Percentiles rank a stretch among this genome's conserved stretches.
Conservation (phyloP, 2,329 filamentous ascomycete genomes). For the Diaporthe vaccinii region DNA sequence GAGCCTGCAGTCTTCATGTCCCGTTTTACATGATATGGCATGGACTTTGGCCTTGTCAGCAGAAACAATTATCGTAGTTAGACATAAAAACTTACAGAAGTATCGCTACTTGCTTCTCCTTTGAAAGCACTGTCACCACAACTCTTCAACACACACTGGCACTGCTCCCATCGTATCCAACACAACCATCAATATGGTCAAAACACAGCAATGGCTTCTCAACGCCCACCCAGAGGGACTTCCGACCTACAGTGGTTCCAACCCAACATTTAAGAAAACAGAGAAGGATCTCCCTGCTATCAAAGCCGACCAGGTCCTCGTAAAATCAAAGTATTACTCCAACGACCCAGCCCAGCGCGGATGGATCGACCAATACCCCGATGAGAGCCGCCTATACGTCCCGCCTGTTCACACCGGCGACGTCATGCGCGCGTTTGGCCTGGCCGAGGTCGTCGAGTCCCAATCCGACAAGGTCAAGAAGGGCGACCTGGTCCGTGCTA, state of each 20-base stretch:
- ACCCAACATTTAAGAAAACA: slow-evolving; percentile 17
- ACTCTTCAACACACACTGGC: neutral
- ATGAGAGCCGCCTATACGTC: slow-evolving; percentile 69
- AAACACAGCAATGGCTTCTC: slow-evolving; percentile 33
- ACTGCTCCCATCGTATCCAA: neutral
- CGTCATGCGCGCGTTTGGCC: slow-evolving; percentile 74
- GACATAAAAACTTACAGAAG: neutral
- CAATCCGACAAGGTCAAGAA: slow-evolving; percentile 67
- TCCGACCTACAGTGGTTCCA: slow-evolving; percentile 17
- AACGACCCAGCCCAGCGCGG: slow-evolving; percentile 83
- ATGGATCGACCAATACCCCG: slow-evolving; percentile 63
- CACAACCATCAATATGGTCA: slow-evolving; percentile 1
- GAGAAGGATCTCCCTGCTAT: slow-evolving; percentile 54
- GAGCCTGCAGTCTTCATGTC: too few species aligned
- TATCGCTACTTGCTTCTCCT: neutral
- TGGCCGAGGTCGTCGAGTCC: slow-evolving; percentile 73
- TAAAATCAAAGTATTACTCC: slow-evolving; percentile 73
- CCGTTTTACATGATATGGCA: neutral
- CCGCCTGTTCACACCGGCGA: slow-evolving; percentile 77
- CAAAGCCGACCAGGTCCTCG: slow-evolving; percentile 74
- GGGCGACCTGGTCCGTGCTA: slow-evolving; percentile 70
- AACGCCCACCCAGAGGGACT: slow-evolving; percentile 16
- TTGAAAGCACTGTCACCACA: neutral
- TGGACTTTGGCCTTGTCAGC: neutral
- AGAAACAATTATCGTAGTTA: neutral